Evolutionary conservation across 192 early-diverging fungal genomes (phyloP), one percentile per base, ranked within the genome.

Genomic region (Umbelopsis sp.): DNA sequence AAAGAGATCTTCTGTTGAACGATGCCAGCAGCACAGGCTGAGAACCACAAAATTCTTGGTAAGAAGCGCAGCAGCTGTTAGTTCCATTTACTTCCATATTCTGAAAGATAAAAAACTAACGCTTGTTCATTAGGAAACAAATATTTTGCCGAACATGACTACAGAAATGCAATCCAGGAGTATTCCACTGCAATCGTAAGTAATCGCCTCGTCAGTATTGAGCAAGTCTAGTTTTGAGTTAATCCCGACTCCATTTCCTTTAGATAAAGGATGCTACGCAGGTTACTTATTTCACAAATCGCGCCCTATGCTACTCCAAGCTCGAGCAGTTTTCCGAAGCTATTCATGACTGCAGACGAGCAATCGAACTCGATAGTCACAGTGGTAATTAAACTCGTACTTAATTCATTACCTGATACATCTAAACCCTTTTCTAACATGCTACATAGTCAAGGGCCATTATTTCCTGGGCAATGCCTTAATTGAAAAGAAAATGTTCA

Each of bases 201-300:
- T 59, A 50, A 65, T 20, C 5, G 26, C 34, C 69, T 17, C 45
- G 50, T 31, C 21, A 29, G 22, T 3, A 25, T 38, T 41, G 47
- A 59, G 21, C 1, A 2, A 44, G 0, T 38, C 26, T 45, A 32
- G 22, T 1, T 32, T 12, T 34, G 43, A 2, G 43, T 22, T 29
- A 32, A 47, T 21, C 31, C 31, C 43, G 20, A 31, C 44, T 24
- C 12, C 41, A 25, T 22, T 43, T 38, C 16, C 17, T 24, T 24
- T 76, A 90, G 85, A 90, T 90, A 71, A 77, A 91, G 67, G 81
- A 89, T 70, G 84, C 90, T 2, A 76, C 41, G 10, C 84, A 88
- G 49, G 77, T 88, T 20, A 76, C 86, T 4, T 96, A 93, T 74
- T 96, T 89, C 75, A 92, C 92, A n/a, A 96, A 96, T 70, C 79